Base-by-base conservation (phyloP, 306 rosid genomes). In the Sicyos baderoa region DNA sequence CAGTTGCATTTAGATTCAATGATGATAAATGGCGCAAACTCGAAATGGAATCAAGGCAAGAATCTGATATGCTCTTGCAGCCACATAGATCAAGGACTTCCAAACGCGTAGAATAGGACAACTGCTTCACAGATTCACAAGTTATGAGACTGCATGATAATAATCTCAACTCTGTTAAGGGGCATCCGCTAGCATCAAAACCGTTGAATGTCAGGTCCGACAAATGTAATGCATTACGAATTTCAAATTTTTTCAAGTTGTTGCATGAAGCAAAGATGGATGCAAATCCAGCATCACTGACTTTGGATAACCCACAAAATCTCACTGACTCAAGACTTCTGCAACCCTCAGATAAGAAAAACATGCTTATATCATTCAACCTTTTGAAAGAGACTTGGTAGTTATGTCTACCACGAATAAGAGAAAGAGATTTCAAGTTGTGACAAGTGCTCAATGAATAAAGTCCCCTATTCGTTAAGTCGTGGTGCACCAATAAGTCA, bases 11-110 rank as follows among this genome's bases (percentile, higher is more conserved):
- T 13, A 78, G 81, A 61, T 74, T 78, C 40, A 74, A 52, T 32
- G 68, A 73, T 29, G 72, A 63, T 63, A 78, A 53, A 52, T 50
- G 48, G 29, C 7, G 45, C 59, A 78, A 75, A 7, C 35, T 19
- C 45, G 78, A 70, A 61, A 78, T 54, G 68, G 75, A 60, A 17
- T 54, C 11, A 27, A 78, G 72, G 72, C 81, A 60, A 16, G 57
- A 78, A 45, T 74, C 75, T 60, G 81, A 76, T 78, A 78, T 53
- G 74, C 81, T 78, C 68, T 52, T 74, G 69, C 81, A 78, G 72
- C 78, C 78, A 74, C 57, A 16, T 29, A 78, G 81, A 62, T 78
- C 78, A 60, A 78, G 81, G 59, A 74, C 72, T 50, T 74, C 78
- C 54, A 78, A 44, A 42, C 32, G 12, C 56, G 75, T 40, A 27